Conservation (phyloP, 257 asterid species). For the Parsonsia alboflavescens region DNA sequence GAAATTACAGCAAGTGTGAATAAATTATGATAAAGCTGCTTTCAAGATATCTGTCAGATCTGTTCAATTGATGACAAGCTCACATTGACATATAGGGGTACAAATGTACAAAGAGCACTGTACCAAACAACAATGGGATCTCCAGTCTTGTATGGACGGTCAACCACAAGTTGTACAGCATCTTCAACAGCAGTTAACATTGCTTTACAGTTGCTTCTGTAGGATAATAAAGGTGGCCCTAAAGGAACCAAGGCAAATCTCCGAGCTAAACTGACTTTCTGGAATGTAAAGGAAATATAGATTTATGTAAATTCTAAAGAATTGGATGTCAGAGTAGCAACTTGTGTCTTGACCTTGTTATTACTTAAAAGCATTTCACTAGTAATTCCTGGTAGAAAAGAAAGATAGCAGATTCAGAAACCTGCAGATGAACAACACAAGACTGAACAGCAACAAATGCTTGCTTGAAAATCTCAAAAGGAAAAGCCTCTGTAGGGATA, state of each 20-base stretch:
- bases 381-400: background rate
- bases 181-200: constrained; percentile 82
- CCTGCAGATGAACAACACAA: constrained; percentile 99
- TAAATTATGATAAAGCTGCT: background rate
- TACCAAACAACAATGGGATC: constrained; percentile 93
- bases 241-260: constrained; percentile 96
- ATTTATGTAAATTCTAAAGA: constrained; percentile 1
- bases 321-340: background rate
- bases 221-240: constrained; percentile 84
- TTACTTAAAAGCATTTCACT: background rate
- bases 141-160: constrained; percentile 76
- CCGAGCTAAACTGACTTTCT: constrained; percentile 97
- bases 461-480: constrained; percentile 94
- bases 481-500: constrained; percentile 97
- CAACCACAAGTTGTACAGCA: constrained; percentile 84
- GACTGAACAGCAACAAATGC: constrained; percentile 99
- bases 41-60: background rate
- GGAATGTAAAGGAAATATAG: constrained; percentile 29
- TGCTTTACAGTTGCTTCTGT: constrained; percentile 94
- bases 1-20: background rate
- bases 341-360: background rate
- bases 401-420: constrained; percentile 18
- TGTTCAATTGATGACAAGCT: background rate
- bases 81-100: background rate
- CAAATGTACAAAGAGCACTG: constrained; percentile 19